Base-by-base conservation (phyloP, 176 grass and related monocot genomes). In the Triticum dicoccoides region DNA sequence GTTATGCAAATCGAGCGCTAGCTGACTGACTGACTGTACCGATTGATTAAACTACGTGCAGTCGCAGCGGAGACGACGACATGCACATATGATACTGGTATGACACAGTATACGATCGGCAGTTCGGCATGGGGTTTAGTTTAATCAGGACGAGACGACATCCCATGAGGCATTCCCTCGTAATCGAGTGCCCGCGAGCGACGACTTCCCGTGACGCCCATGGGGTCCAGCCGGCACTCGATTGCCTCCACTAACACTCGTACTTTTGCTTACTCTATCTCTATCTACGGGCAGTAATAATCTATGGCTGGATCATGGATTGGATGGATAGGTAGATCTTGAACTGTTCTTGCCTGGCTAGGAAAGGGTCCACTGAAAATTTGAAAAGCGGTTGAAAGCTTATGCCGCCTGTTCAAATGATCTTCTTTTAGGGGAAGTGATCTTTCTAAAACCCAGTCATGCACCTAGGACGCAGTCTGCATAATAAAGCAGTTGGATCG, bases 81-180 rank as follows among this genome's bases (percentile, higher is more conserved):
- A 21, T 59, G 54, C 54, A 59, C 54, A 59, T 58, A 58, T 18
- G 15, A 20, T 20, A 14, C 29, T 42, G 8, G 0, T 14, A 13
- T 49, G 8, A 42, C 10, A 42, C 9, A 44, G 13, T 51, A 51
- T 15, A 51, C 13, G 2, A 52, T 73, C 23, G 72, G 49, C 49
- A 17, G 5, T 21, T 11, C 29, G 25, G 13, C 56, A 35, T 80
- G 58, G 76, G 11, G 6, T 34, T 20, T 80, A n/a, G 17, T 12
- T 64, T 64, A 64, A 64, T 59, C 18, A 7, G 54, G 14, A 3
- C 6, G 44, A 51, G 10, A 7, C 52, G 23, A 85, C 77, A 88
- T 88, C 82, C 89, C 77, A 91, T 87, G 89, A 84, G 74, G 73
- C 85, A 90, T 87, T 76, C 81, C 76, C 62, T 81, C 52, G 85